Evolutionary conservation across 2,329 filamentous ascomycete species (phyloP).

Genomic region (Juglanconis juglandina): DNA sequence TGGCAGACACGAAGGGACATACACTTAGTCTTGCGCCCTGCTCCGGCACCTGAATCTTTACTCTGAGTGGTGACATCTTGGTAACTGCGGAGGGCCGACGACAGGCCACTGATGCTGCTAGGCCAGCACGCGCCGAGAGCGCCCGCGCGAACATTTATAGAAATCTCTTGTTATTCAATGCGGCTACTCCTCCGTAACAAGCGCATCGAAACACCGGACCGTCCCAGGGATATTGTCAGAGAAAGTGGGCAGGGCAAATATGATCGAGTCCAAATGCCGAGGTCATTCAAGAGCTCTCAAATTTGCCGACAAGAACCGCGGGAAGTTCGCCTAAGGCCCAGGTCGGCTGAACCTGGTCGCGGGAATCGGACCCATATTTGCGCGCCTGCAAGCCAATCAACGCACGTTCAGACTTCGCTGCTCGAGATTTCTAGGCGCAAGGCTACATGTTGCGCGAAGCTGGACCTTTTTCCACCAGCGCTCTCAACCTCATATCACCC

Average conservation of each 20-base stretch:
- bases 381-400: constrained; percentile 4
- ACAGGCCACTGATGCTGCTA: constrained; percentile 43
- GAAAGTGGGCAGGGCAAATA: not conserved
- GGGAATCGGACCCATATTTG: constrained; percentile 1
- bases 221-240: constrained; percentile 3
- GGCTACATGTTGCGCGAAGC: constrained; percentile 1
- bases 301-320: constrained; percentile 13
- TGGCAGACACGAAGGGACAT: constrained; percentile 20
- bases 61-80: constrained; percentile 73
- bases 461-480: not conserved
- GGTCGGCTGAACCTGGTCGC: not conserved
- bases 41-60: constrained; percentile 56
- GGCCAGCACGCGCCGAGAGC: constrained; percentile 51
- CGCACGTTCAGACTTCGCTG: not conserved
- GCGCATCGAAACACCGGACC: constrained; percentile 5
- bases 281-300: constrained; percentile 9
- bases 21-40: constrained; percentile 43
- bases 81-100: constrained; percentile 37
- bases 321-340: constrained; percentile 6
- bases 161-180: not conserved
- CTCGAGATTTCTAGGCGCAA: constrained; percentile 14
- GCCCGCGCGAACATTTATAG: constrained; percentile 55
- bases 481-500: constrained; percentile 4
- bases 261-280: not conserved
- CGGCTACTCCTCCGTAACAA: not conserved